These are phyloP conservation scores for Coelastrella sp. DNA, from an alignment of 139 green algal species.

Conservation along the genomic window DNA sequence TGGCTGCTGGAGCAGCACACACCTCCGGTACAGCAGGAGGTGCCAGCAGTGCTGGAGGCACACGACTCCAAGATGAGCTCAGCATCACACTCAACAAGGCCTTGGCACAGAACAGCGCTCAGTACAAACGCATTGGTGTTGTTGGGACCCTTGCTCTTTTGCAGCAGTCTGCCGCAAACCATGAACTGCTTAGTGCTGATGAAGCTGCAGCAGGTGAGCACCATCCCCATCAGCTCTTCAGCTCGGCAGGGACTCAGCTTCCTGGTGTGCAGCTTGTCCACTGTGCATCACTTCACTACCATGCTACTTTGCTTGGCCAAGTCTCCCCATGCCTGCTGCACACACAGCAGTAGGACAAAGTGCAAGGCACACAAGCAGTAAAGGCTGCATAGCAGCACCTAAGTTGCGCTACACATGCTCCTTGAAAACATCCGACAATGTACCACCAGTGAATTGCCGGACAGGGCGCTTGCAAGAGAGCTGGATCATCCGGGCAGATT, in stretches of 20 bases:
- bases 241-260: not conserved
- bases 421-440: no score
- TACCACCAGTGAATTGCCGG: no score
- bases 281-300: not conserved
- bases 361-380: no score
- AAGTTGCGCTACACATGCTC: no score
- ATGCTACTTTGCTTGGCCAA: not conserved
- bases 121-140: constrained; percentile 61
- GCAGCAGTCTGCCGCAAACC: constrained; percentile 12
- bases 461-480: not conserved
- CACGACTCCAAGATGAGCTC: constrained; percentile 55
- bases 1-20: not conserved
- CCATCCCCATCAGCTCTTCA: no score
- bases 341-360: no score
- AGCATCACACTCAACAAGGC: constrained; percentile 57
- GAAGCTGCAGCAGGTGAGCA: constrained; percentile 12
- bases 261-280: not conserved
- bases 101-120: constrained; percentile 28
- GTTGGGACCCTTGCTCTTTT: constrained; percentile 50
- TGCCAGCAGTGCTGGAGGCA: not conserved
- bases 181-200: not conserved
- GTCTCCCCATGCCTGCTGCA: no score
- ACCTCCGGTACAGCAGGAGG: constrained; percentile 24
- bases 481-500: constrained; percentile 34
- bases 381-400: not conserved